Base-by-base conservation (phyloP, 257 asterid genomes). In the Solanum pinnatisectum region DNA sequence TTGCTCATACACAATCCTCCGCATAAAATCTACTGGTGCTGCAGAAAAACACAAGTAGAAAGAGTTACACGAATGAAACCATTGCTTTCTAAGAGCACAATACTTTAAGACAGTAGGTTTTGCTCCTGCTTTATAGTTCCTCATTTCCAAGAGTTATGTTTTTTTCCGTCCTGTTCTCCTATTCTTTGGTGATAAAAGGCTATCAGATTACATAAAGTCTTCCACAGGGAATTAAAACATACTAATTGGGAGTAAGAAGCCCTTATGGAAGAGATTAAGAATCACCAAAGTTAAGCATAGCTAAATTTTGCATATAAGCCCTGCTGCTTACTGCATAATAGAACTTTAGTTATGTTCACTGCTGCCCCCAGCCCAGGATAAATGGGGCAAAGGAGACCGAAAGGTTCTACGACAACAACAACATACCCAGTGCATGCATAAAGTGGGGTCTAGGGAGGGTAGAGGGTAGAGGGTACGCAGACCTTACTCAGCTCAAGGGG, bases 11-110 rank as follows among this genome's bases (percentile, higher is more conserved):
- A 93, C 94, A 52, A 90, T 86, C 94, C 92, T 89, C 92, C 98
- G 95, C 96, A 94, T 93, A 94, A 93, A 94, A 87, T 93, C 98
- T 88, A 93, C 96, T 4, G 98, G 96, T 73, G 95, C 98, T 94
- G 94, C 25, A 89, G 77, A 35, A 65, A 36, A 6, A n/a, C n/a
- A 72, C 52, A 30, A 42, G 65, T 71, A 46, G 36, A 56, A 72
- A 87, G 39, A 30, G 46, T 81, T 56, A 49, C 23, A 25, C 5
- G 6, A 76, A 76, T 37, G 39, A 83, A 32, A 35, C 59, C 49
- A 68, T 42, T 73, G 59, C 59, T 32, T 59, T 8, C 23, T 88
- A 83, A 88, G 27, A 52, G 39, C 15, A 65, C 23, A 36, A 25
- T 25, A 39, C 42, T 44, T 33, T 56, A 67, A 88, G 42, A 27